These are phyloP conservation scores for Avena sativa DNA, from an alignment of 176 grass and related monocot species.

Conservation along the genomic window DNA sequence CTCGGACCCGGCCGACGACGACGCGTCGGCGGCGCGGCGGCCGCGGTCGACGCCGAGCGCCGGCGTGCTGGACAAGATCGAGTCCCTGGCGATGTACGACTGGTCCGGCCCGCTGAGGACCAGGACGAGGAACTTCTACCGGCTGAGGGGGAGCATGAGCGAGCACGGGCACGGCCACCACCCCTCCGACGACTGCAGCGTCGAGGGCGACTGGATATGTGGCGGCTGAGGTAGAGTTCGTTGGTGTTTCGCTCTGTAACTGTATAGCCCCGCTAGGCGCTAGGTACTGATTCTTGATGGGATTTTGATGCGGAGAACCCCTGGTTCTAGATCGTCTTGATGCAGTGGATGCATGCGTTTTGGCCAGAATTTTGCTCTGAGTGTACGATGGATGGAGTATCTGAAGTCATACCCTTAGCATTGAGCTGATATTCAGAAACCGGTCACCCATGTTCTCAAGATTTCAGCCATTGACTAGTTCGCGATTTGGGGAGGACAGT, in stretches of 20 bases:
- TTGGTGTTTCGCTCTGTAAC: conserved; percentile 8
- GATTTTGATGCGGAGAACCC: conserved; percentile 53
- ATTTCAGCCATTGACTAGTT: no score
- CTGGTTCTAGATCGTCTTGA: conserved; percentile 28
- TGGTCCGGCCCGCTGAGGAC: conserved; percentile 84
- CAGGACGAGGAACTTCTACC: conserved; percentile 70
- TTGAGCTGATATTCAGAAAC: no score
- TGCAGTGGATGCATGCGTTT: conserved; percentile 31
- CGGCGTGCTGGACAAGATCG: conserved; percentile 55
- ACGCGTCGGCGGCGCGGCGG: conserved; percentile 41
- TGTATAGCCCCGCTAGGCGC: conserved; percentile 52
- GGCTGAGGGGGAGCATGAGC: conserved; percentile 88
- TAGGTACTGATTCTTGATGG: conserved; percentile 25
- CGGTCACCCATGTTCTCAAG: no score
- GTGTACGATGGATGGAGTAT: not conserved
- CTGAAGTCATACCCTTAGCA: not conserved
- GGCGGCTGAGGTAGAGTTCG: not conserved
- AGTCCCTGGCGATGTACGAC: conserved; percentile 69
- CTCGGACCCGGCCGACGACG: conserved; percentile 62
- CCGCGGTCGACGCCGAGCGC: conserved; percentile 71
- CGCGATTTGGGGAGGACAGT: no score
- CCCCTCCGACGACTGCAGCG: conserved; percentile 55
- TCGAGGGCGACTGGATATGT: conserved; percentile 51
- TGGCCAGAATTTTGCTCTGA: not conserved
- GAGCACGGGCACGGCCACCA: conserved; percentile 88